Percentiles rank a stretch among this genome's conserved stretches.
Conservation (phyloP, 148 eudicot species). For the Rhododendron molle region DNA sequence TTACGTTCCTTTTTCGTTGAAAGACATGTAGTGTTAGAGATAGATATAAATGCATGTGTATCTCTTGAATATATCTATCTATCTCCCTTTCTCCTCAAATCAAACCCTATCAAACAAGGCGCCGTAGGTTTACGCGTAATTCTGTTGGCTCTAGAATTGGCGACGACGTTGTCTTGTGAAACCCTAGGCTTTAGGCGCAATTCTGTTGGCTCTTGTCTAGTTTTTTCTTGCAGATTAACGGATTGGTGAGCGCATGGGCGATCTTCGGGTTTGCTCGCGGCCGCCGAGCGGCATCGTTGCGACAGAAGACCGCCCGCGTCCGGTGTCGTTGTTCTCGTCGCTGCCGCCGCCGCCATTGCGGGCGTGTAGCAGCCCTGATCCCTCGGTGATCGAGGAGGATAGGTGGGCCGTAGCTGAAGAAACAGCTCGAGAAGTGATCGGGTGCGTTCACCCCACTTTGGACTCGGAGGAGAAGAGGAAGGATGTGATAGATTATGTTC, state of each 20-base stretch:
- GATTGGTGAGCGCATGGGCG: slow-evolving; percentile 6
- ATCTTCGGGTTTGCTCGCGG: slow-evolving; percentile 7
- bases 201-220: not conserved
- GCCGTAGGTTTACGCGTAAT: too few relatives aligned
- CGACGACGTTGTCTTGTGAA: not conserved
- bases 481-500: slow-evolving; percentile 36
- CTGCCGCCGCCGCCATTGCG: not conserved
- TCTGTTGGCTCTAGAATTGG: not conserved
- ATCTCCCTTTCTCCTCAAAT: not conserved
- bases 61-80: not conserved
- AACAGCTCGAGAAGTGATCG: slow-evolving; percentile 28
- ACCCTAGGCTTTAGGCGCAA: not conserved
- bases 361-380: slow-evolving; percentile 23
- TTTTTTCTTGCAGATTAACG: not conserved
- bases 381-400: slow-evolving; percentile 20
- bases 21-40: not conserved
- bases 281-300: not conserved
- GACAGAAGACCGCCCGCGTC: slow-evolving; percentile 2
- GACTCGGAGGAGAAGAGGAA: slow-evolving; percentile 42
- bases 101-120: not conserved
- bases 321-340: not conserved
- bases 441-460: slow-evolving; percentile 36
- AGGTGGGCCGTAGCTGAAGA: slow-evolving; percentile 29
- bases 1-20: not conserved
- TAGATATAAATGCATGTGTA: not conserved